Percentiles rank a stretch among this genome's conserved stretches.
These are phyloP conservation scores for Discostella stelligeroides DNA, from an alignment of 108 stramenopile species.

Conservation along the genomic window DNA sequence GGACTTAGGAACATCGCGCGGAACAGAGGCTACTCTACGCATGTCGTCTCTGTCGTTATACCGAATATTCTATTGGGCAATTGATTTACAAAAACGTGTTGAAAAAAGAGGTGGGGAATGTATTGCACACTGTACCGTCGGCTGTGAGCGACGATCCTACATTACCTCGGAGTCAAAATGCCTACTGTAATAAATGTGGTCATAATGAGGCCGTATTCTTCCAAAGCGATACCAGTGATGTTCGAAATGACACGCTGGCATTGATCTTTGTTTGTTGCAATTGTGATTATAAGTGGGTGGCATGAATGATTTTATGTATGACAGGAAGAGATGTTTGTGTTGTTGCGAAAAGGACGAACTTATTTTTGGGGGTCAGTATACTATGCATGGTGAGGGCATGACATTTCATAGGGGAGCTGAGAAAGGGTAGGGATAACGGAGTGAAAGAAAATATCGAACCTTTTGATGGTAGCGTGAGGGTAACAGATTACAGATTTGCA, in stretches of 20 bases:
- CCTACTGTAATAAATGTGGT: conserved; percentile 83
- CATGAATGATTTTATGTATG: conserved; percentile 2
- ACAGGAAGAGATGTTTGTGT: neutral
- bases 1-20: conserved; percentile 74
- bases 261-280: conserved; percentile 93
- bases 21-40: conserved; percentile 72
- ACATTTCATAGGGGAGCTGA: too few relatives aligned
- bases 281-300: conserved; percentile 90
- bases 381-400: too few relatives aligned
- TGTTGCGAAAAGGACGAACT: too few relatives aligned
- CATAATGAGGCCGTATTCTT: conserved; percentile 92
- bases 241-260: conserved; percentile 78
- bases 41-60: conserved; percentile 85
- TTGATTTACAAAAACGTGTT: conserved; percentile 81
- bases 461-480: too few relatives aligned
- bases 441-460: too few relatives aligned
- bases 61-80: conserved; percentile 64
- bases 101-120: conserved; percentile 87
- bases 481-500: too few relatives aligned
- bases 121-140: conserved; percentile 80
- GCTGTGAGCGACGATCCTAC: conserved; percentile 89
- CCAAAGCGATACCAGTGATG: conserved; percentile 74
- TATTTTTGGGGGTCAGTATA: too few relatives aligned
- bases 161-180: conserved; percentile 81
- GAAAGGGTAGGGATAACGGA: too few relatives aligned